These are phyloP conservation scores for Tolypocladium paradoxum DNA, from an alignment of 2,329 filamentous ascomycete species.

Conservation along the genomic window DNA sequence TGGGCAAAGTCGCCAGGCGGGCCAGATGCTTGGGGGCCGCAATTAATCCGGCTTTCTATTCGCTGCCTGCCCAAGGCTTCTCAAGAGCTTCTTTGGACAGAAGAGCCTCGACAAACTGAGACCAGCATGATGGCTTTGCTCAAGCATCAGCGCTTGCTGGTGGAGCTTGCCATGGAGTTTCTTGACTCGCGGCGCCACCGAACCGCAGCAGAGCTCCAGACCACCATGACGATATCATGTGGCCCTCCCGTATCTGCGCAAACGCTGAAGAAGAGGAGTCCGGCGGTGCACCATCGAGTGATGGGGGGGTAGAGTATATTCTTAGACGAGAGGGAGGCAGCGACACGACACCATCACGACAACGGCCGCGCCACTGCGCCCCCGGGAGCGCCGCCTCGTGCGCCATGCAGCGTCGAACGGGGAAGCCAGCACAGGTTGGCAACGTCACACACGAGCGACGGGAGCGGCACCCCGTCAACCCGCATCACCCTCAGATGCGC, in stretches of 20 bases:
- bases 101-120: conserved; percentile 9
- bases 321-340: background rate
- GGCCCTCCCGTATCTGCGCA: background rate
- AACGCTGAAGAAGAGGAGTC: background rate
- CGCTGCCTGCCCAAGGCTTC: background rate
- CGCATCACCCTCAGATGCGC: background rate
- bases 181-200: conserved; percentile 5
- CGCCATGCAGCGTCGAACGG: background rate
- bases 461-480: no score
- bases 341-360: conserved; percentile 1
- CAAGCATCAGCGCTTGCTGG: conserved; percentile 6
- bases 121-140: conserved; percentile 13
- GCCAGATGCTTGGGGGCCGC: background rate
- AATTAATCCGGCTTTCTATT: background rate
- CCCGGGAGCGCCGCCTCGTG: background rate
- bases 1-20: background rate
- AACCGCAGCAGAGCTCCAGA: conserved; percentile 5
- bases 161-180: background rate
- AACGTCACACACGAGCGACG: background rate
- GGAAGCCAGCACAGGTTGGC: background rate
- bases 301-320: background rate
- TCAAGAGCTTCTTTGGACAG: conserved; percentile 1
- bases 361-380: background rate
- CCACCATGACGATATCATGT: conserved; percentile 7
- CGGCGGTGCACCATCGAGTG: background rate